A percentile compares a stretch with the other conserved stretches of the same genome.
Evolutionary conservation across 495 filamentous ascomycete species (phyloP).

Genomic region (Parmelia sp.): DNA sequence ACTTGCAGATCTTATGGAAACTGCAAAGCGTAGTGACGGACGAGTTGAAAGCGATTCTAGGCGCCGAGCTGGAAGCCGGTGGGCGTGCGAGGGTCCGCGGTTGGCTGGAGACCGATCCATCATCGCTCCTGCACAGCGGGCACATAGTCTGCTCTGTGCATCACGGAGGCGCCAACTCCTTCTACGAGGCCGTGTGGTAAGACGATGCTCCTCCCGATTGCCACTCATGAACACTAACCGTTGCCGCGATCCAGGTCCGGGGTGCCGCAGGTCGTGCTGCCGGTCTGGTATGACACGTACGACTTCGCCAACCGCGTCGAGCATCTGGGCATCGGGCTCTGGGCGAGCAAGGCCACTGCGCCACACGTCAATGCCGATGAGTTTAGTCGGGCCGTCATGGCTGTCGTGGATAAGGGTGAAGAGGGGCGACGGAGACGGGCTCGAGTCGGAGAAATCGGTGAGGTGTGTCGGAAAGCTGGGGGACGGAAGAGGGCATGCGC

Average conservation of each 20-base stretch:
- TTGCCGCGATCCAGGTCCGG: background rate
- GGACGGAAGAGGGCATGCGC: too few species aligned
- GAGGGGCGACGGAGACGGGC: background rate
- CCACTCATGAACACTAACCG: background rate
- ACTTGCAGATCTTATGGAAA: background rate
- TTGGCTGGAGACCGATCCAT: background rate
- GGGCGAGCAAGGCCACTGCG: background rate
- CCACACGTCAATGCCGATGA: background rate
- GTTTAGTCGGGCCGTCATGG: background rate
- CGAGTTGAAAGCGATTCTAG: background rate
- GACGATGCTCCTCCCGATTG: background rate
- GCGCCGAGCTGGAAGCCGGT: background rate
- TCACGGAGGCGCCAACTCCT: background rate
- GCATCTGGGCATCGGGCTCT: background rate
- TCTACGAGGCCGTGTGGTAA: background rate
- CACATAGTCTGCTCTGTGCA: background rate
- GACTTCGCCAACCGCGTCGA: background rate
- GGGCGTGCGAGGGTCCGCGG: background rate
- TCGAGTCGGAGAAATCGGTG: background rate
- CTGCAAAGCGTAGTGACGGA: background rate
- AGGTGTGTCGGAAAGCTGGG: background rate
- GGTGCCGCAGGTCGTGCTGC: background rate
- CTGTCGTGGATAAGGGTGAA: background rate
- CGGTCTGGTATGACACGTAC: background rate
- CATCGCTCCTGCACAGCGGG: background rate